These are phyloP conservation scores for Globisporangium polare DNA, from an alignment of 352 stramenopile genomes.

Conservation along the genomic window DNA sequence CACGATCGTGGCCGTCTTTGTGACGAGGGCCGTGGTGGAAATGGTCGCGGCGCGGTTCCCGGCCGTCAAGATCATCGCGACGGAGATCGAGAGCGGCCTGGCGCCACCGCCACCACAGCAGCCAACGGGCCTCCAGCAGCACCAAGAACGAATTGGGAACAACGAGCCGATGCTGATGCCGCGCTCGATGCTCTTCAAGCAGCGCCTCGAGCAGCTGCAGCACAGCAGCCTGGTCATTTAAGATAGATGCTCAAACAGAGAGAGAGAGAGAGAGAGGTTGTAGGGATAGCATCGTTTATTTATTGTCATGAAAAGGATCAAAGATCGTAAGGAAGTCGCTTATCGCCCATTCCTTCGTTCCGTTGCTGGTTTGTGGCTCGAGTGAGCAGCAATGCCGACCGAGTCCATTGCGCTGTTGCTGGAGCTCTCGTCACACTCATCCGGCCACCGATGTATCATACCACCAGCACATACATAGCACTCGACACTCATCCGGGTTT, in stretches of 20 bases:
- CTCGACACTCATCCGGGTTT: too few relatives aligned
- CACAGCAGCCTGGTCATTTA: not conserved
- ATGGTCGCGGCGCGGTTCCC: slow-evolving; percentile 12
- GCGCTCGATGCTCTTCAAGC: slow-evolving; percentile 15
- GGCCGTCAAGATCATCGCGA: slow-evolving; percentile 11
- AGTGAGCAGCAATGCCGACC: too few relatives aligned
- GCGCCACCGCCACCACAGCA: not conserved
- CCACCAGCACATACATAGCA: too few relatives aligned
- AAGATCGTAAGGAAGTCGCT: too few relatives aligned
- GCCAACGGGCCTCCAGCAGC: not conserved
- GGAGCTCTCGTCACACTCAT: too few relatives aligned
- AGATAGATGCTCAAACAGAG: not conserved
- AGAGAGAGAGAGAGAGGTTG: not conserved
- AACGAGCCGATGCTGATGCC: not conserved
- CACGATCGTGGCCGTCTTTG: slow-evolving; percentile 17
- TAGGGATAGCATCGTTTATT: not conserved
- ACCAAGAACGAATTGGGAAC: slow-evolving; percentile 7
- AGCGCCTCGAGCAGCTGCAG: slow-evolving; percentile 15
- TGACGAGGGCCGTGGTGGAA: slow-evolving; percentile 9
- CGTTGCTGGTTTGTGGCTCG: too few relatives aligned
- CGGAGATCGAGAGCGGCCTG: slow-evolving; percentile 9
- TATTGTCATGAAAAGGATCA: too few relatives aligned
- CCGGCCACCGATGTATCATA: too few relatives aligned
- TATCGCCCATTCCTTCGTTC: too few relatives aligned
- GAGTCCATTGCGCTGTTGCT: too few relatives aligned